phyloP scores from a whole-genome alignment of 106 monocot genomes.

The Dendrobium chrysotoxum region DNA sequence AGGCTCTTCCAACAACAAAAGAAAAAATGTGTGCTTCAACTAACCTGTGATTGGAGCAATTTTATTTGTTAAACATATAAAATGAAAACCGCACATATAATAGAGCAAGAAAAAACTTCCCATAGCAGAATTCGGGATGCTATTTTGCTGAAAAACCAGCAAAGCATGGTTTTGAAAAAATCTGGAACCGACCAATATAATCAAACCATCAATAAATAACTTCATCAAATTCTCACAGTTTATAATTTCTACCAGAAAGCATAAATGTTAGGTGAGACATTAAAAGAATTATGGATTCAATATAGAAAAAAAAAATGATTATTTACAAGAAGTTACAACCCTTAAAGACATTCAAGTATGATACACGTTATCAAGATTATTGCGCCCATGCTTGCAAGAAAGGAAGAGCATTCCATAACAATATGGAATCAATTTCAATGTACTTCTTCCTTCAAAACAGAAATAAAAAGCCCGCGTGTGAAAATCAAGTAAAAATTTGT shows the following conservation, averaged over 20 bases:
- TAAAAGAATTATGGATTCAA: background rate
- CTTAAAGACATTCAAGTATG: background rate
- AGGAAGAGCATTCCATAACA: background rate
- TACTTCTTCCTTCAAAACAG: background rate
- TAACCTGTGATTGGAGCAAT: conserved; percentile 53
- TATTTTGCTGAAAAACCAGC: background rate
- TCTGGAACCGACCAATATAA: background rate
- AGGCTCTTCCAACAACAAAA: conserved; percentile 99
- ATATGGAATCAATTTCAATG: background rate
- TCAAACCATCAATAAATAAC: background rate
- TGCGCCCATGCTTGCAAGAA: background rate
- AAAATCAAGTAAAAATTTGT: too few relatives aligned
- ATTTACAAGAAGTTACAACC: background rate
- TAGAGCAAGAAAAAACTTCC: background rate
- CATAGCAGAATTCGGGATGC: background rate
- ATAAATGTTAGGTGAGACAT: background rate
- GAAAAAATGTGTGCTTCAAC: conserved; percentile 97
- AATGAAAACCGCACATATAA: background rate
- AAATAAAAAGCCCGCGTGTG: background rate
- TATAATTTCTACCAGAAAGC: background rate
- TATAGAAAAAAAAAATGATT: background rate
- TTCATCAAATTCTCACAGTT: background rate
- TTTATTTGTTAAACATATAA: conserved; percentile 3
- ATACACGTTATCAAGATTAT: background rate
- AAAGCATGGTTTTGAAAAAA: background rate